phyloP scores from a whole-genome alignment of 2,329 filamentous ascomycete genomes.

The Monosporascus sp. region DNA sequence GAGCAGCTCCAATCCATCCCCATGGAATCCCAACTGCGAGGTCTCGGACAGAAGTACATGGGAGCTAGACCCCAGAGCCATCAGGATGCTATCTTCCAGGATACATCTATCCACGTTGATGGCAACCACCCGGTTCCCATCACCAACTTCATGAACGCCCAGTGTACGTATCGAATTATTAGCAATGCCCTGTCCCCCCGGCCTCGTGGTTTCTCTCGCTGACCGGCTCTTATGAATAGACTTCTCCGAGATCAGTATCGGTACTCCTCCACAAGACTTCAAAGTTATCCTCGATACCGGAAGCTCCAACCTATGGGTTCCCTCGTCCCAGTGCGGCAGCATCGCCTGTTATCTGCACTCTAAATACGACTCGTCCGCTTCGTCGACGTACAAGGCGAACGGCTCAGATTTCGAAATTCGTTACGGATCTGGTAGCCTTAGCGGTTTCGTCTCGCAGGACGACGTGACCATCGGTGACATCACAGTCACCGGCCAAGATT shows the following conservation, averaged over 20 bases:
- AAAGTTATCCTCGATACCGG: slow-evolving; percentile 98
- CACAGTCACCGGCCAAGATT: slow-evolving; percentile 82
- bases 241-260: slow-evolving; percentile 94
- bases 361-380: slow-evolving; percentile 90
- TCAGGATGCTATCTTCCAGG: slow-evolving; percentile 73
- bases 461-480: slow-evolving; percentile 82
- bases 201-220: background rate
- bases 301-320: slow-evolving; percentile 99
- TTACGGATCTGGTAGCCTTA: slow-evolving; percentile 92
- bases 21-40: slow-evolving; percentile 74
- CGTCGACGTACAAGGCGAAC: slow-evolving; percentile 90
- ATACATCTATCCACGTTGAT: slow-evolving; percentile 60
- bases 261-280: slow-evolving; percentile 88
- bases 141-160: slow-evolving; percentile 96
- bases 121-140: slow-evolving; percentile 78
- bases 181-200: background rate
- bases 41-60: slow-evolving; percentile 95
- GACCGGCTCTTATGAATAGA: slow-evolving; percentile 45
- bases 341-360: slow-evolving; percentile 97
- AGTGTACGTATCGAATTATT: slow-evolving; percentile 63
- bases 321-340: slow-evolving; percentile 81
- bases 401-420: slow-evolving; percentile 87
- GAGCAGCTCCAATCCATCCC: slow-evolving; percentile 82
- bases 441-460: slow-evolving; percentile 90
- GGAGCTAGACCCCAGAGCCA: slow-evolving; percentile 67